Percentiles rank a stretch among this genome's conserved stretches.
These are phyloP conservation scores for Xylariaceae sp. DNA, from an alignment of 2,329 filamentous ascomycete genomes.

Conservation along the genomic window DNA sequence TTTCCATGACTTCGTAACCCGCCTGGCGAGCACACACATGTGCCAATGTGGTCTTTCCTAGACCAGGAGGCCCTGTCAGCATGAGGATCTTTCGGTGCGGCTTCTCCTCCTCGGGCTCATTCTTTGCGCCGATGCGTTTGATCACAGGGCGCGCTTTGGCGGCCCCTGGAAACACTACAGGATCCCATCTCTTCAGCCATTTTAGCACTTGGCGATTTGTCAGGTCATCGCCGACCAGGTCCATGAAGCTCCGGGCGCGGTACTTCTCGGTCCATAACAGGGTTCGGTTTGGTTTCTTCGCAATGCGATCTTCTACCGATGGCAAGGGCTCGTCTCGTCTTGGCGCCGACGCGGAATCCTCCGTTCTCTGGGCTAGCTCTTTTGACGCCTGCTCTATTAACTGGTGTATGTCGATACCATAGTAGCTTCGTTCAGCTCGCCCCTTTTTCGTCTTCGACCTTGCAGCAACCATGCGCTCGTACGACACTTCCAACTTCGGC, in stretches of 20 bases:
- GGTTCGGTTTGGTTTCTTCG: conserved; percentile 43
- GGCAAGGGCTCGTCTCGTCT: conserved; percentile 33
- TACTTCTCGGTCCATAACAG: conserved; percentile 97
- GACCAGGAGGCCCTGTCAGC: conserved; percentile 82
- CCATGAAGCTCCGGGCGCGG: conserved; percentile 82
- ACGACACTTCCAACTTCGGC: conserved; percentile 43
- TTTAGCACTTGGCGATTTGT: conserved; percentile 85
- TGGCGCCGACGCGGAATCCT: conserved; percentile 19
- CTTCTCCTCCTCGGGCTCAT: conserved; percentile 60
- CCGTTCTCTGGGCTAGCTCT: conserved; percentile 42
- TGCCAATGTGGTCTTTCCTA: conserved; percentile 93
- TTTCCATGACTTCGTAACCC: conserved; percentile 93
- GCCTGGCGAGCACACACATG: conserved; percentile 95
- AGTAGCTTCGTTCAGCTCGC: conserved; percentile 70
- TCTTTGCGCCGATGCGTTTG: conserved; percentile 40
- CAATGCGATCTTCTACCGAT: conserved; percentile 36
- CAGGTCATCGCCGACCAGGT: conserved; percentile 88
- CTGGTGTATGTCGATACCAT: conserved; percentile 85
- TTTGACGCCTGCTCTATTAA: conserved; percentile 67
- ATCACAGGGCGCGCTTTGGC: conserved; percentile 50
- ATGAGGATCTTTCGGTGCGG: conserved; percentile 83
- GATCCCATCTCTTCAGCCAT: conserved; percentile 94
- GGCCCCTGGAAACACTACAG: conserved; percentile 79
- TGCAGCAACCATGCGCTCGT: conserved; percentile 62
- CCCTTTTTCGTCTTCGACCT: conserved; percentile 62